A percentile compares a stretch with the other conserved stretches of the same genome.
Evolutionary conservation across 2,329 filamentous ascomycete genomes (phyloP).

Genomic region (Chaetothyriales sp.): DNA sequence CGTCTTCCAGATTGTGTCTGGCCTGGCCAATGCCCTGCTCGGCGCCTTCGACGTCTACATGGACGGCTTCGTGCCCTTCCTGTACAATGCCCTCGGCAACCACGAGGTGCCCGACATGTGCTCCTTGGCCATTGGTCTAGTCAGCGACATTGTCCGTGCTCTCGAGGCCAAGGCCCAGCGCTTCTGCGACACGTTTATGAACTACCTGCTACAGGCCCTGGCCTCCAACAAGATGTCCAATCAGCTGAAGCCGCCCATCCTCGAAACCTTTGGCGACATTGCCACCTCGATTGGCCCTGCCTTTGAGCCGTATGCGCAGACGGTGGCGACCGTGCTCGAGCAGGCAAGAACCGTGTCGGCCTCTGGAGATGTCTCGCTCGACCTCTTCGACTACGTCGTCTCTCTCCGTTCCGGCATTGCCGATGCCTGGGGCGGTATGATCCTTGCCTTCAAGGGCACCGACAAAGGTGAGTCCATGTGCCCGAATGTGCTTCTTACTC

Average conservation of each 20-base stretch:
- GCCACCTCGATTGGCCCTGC: slow-evolving; percentile 82
- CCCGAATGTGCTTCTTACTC: neutral
- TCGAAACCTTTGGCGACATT: slow-evolving; percentile 97
- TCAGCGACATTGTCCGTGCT: slow-evolving; percentile 89
- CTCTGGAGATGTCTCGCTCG: slow-evolving; percentile 67
- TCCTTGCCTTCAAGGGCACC: slow-evolving; percentile 76
- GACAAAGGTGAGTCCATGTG: slow-evolving; percentile 24
- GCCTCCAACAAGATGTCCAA: slow-evolving; percentile 77
- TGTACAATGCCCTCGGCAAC: slow-evolving; percentile 88
- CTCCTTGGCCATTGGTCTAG: slow-evolving; percentile 92
- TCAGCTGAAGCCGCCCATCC: slow-evolving; percentile 94
- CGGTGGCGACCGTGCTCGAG: slow-evolving; percentile 87
- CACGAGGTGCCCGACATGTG: slow-evolving; percentile 90
- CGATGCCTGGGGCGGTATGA: slow-evolving; percentile 96
- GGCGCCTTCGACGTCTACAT: slow-evolving; percentile 95
- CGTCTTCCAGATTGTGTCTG: slow-evolving; percentile 80
- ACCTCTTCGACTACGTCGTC: slow-evolving; percentile 94
- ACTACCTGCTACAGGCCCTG: slow-evolving; percentile 84
- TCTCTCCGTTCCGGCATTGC: slow-evolving; percentile 94
- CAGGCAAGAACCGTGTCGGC: slow-evolving; percentile 77
- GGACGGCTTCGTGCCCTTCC: slow-evolving; percentile 82
- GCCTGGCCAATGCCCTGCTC: slow-evolving; percentile 81
- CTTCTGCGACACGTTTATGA: slow-evolving; percentile 97
- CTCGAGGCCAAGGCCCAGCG: slow-evolving; percentile 82
- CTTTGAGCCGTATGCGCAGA: slow-evolving; percentile 83